Conservation (phyloP, 2,329 filamentous ascomycete genomes). For the Botrytis byssoidea region DNA sequence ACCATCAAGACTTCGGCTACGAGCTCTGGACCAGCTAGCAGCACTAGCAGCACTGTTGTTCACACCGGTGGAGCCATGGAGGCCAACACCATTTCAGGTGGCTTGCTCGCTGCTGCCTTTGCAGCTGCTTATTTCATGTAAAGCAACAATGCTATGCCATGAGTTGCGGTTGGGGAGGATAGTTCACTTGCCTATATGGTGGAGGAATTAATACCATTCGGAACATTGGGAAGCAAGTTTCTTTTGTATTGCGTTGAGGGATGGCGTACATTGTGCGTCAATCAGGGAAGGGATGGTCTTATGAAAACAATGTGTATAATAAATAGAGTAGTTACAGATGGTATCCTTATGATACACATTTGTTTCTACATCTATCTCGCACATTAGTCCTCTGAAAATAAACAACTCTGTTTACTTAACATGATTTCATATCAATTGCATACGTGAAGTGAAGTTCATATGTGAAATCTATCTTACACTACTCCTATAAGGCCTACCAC, state of each 20-base stretch:
- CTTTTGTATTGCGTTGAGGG: not conserved
- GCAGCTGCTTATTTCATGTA: not conserved
- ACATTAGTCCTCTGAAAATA: not conserved
- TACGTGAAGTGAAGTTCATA: not conserved
- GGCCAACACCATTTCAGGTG: not conserved
- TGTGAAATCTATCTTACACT: not conserved
- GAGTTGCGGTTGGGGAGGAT: not conserved
- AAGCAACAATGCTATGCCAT: not conserved
- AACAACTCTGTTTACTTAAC: not conserved
- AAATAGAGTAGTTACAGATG: not conserved
- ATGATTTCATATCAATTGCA: not conserved
- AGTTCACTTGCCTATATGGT: not conserved
- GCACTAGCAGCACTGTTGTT: not conserved
- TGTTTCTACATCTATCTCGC: not conserved
- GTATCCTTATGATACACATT: not conserved
- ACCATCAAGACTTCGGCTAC: not conserved
- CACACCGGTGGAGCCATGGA: not conserved
- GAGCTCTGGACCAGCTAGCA: not conserved
- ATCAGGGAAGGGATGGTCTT: not conserved
- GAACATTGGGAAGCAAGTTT: not conserved
- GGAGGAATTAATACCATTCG: not conserved
- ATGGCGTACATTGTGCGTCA: not conserved
- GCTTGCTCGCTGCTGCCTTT: not conserved
- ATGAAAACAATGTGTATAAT: slow-evolving; percentile 1
- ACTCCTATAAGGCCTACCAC: not conserved